phyloP scores from a whole-genome alignment of 306 rosid genomes.

The Lathyrus tuberosus region DNA sequence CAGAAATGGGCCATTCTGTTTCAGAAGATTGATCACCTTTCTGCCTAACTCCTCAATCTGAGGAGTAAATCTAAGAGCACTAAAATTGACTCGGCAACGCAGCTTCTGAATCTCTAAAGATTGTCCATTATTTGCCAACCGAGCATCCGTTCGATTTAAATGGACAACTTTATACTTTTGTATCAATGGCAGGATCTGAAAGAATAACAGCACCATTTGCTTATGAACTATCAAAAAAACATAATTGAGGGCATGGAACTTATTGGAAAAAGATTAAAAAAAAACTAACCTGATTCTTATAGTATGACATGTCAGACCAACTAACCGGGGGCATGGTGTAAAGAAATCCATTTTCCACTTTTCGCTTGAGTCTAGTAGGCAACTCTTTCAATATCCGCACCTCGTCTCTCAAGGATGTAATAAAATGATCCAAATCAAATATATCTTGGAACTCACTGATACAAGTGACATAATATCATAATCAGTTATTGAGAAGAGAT shows the following conservation, averaged over 20 bases:
- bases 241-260: conserved; percentile 30
- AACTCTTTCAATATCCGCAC: conserved; percentile 89
- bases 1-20: conserved; percentile 78
- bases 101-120: conserved; percentile 86
- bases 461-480: conserved; percentile 27
- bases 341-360: conserved; percentile 69
- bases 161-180: conserved; percentile 87
- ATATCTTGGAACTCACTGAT: conserved; percentile 91
- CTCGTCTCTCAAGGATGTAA: conserved; percentile 91
- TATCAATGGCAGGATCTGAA: conserved; percentile 84
- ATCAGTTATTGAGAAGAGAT: conserved; percentile 14
- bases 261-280: neutral
- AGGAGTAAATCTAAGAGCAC: conserved; percentile 84
- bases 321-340: conserved; percentile 92
- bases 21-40: conserved; percentile 77
- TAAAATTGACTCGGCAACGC: conserved; percentile 90
- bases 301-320: conserved; percentile 94
- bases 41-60: conserved; percentile 91
- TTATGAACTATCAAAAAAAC: conserved; percentile 18
- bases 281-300: conserved; percentile 67
- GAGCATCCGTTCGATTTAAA: conserved; percentile 88
- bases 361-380: conserved; percentile 85
- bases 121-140: conserved; percentile 90
- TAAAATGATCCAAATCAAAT: conserved; percentile 89
- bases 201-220: conserved; percentile 17